A percentile compares a stretch with the other conserved stretches of the same genome.
Conservation (phyloP, 2,329 filamentous ascomycete species). For the Penicillium frequentans region DNA sequence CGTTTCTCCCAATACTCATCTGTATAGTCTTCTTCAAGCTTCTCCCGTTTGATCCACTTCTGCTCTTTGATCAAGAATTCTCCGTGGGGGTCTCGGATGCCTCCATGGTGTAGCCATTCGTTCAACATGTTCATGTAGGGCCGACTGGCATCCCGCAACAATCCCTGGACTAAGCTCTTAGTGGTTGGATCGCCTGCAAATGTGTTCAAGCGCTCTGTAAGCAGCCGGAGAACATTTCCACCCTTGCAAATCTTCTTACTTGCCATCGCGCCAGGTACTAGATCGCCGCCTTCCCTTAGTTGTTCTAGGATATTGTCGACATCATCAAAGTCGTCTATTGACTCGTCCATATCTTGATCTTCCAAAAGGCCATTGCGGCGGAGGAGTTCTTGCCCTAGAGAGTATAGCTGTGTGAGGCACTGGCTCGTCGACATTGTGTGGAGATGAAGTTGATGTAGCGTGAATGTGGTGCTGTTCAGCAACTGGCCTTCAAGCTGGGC, state of each 20-base stretch:
- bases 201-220: slow-evolving; percentile 79
- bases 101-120: slow-evolving; percentile 95
- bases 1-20: slow-evolving; percentile 99
- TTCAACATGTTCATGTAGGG: slow-evolving; percentile 99
- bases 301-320: slow-evolving; percentile 93
- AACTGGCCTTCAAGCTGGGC: slow-evolving; percentile 93
- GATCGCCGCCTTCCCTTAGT: slow-evolving; percentile 79
- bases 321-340: slow-evolving; percentile 74
- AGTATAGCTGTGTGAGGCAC: slow-evolving; percentile 88
- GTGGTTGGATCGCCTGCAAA: slow-evolving; percentile 95
- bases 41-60: slow-evolving; percentile 88
- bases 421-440: slow-evolving; percentile 88
- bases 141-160: slow-evolving; percentile 83
- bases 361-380: slow-evolving; percentile 86
- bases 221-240: slow-evolving; percentile 85
- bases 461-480: slow-evolving; percentile 84
- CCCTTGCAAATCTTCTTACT: slow-evolving; percentile 94
- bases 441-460: slow-evolving; percentile 87
- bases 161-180: slow-evolving; percentile 72
- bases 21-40: slow-evolving; percentile 92
- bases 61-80: slow-evolving; percentile 96
- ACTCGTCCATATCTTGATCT: slow-evolving; percentile 62
- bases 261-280: slow-evolving; percentile 74
- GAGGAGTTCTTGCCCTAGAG: slow-evolving; percentile 80
- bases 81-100: slow-evolving; percentile 87